Base-by-base conservation (phyloP, 23 red algal genomes). In the Cyanidiococcus yangmingshanensis region DNA sequence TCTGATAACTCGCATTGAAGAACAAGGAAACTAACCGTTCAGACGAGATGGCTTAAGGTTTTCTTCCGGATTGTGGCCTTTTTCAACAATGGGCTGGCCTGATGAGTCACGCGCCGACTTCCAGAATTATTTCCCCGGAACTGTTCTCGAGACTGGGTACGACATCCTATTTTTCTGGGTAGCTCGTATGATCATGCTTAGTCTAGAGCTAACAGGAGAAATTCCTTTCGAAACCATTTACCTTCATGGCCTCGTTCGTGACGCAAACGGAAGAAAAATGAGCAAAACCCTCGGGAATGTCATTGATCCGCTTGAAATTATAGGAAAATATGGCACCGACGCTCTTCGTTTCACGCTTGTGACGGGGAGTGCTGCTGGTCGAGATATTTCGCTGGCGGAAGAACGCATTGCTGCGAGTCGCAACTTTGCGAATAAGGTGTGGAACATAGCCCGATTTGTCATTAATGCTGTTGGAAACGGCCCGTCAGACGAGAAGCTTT, bases 161-260 rank as follows among this genome's bases (percentile, higher is more conserved):
- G 93, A 97, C 74, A 97, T 97, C 59, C 41, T 97, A 16, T 97
- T 97, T 80, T 97, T 97, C 74, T 97, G 93, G 93, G 93, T 97
- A 2, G 87, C 93, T 32, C 74, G 93, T 75, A 97, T 97, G 93
- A 97, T 97, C 67, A 97, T 97, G 93, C 39, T 95, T 82, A 84
- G 90, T 38, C 51, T 91, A 58, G 82, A 83, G 76, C 71, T 97
- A 16, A 90, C 82, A 1, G 93, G 84, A 37, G 58, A 87, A 32
- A 40, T 84, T n/a, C 93, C 93, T 0, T 97, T 97, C 41, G 75
- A 89, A 25, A 77, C 54, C 1, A 84, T 97, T 7, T 97, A 97
- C 54, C 82, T 97, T 45, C 93, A 97, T 71, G 93, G 93, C 1
- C 86, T 97, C 18, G 93, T 97, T 31, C 85, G 93, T 24, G 93